Conservation (phyloP, 768 basidiomycete species). For the Termitomyces sp. region DNA sequence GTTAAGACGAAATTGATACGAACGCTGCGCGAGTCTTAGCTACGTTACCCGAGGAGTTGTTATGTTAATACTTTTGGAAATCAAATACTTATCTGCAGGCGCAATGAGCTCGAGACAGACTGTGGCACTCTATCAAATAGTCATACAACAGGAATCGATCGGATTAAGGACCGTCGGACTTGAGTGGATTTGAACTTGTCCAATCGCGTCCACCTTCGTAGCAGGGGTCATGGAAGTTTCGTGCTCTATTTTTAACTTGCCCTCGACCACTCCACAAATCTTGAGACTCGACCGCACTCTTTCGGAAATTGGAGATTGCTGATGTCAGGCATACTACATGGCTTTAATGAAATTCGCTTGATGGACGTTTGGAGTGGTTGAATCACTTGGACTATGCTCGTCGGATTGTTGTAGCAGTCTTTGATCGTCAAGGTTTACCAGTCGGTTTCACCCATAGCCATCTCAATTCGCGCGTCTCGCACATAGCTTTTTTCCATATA, state of each 20-base stretch:
- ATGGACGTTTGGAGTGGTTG: background rate
- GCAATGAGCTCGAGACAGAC: background rate
- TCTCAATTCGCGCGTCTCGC: background rate
- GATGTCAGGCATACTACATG: background rate
- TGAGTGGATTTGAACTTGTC: background rate
- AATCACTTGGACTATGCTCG: no score
- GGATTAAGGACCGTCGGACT: background rate
- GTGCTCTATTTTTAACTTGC: background rate
- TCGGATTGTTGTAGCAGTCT: background rate
- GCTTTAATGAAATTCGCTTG: background rate
- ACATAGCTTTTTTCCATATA: background rate
- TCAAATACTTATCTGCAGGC: background rate
- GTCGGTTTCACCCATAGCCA: background rate
- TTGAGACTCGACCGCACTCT: background rate
- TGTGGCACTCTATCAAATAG: background rate
- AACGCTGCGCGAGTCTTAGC: background rate
- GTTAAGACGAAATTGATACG: background rate
- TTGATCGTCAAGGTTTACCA: background rate
- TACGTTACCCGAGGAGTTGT: background rate
- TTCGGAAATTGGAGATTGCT: background rate
- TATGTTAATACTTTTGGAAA: background rate
- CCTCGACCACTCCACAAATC: background rate
- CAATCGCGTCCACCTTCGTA: background rate
- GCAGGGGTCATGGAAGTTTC: background rate
- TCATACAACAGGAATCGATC: background rate